Percentiles rank a stretch among this genome's conserved stretches.
Evolutionary conservation across 176 grass and related monocot species (phyloP).

Genomic region (Hordeum marinum): DNA sequence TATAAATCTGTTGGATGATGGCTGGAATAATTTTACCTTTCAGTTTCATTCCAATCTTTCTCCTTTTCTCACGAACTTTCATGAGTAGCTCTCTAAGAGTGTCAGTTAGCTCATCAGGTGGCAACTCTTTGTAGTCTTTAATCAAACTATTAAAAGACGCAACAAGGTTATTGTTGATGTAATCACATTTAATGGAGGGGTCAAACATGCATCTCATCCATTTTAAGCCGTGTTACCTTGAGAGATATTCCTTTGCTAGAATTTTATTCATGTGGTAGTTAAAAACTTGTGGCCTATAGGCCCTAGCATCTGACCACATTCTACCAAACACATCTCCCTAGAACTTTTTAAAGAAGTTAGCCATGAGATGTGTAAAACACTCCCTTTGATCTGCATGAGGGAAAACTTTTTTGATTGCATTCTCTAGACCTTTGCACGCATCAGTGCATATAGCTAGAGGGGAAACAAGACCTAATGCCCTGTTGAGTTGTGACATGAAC

Average conservation of each 20-base stretch:
- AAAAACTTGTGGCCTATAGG: not conserved
- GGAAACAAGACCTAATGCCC: no score
- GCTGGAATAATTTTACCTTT: no score
- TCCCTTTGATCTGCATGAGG: no score
- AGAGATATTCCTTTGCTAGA: not conserved
- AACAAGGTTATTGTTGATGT: not conserved
- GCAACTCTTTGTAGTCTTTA: not conserved
- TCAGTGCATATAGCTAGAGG: no score
- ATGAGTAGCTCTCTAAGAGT: not conserved
- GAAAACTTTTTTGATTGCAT: no score
- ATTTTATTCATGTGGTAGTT: not conserved
- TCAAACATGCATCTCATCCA: not conserved
- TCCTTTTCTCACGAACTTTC: not conserved
- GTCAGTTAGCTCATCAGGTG: not conserved
- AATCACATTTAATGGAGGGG: not conserved
- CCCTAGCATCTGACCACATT: not conserved
- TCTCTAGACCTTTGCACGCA: no score
- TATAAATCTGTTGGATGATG: no score
- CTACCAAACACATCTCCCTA: not conserved
- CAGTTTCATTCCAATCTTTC: not conserved
- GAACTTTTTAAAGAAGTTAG: no score
- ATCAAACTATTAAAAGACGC: not conserved
- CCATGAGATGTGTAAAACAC: no score
- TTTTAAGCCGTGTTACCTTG: not conserved
- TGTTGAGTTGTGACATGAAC: no score